phyloP scores from a whole-genome alignment of 2,329 filamentous ascomycete species.

The Colletotrichum echinochloae region DNA sequence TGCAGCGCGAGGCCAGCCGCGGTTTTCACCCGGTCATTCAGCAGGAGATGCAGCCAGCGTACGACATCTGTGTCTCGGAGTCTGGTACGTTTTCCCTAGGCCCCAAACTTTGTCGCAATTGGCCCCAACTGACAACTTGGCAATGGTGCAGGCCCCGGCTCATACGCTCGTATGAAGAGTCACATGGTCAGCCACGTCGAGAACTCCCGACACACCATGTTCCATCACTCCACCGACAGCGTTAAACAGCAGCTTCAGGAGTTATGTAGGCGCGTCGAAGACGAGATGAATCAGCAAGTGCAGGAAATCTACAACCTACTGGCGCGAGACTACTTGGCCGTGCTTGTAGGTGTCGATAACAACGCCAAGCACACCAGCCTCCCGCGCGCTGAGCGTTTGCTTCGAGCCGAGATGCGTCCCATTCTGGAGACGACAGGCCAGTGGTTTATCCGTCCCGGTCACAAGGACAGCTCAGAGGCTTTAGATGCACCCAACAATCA shows the following conservation, averaged over 20 bases:
- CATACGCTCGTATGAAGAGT: constrained; percentile 45
- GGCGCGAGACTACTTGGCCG: constrained; percentile 31
- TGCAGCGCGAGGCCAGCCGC: constrained; percentile 45
- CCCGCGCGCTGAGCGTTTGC: constrained; percentile 15
- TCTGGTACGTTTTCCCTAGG: constrained; percentile 11
- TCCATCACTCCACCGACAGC: constrained; percentile 36
- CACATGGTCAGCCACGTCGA: constrained; percentile 44
- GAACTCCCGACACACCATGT: constrained; percentile 39
- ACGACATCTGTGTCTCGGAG: constrained; percentile 40
- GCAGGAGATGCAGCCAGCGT: constrained; percentile 43
- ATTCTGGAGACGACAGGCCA: constrained; percentile 2
- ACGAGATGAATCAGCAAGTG: constrained; percentile 13
- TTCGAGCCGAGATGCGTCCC: constrained; percentile 2
- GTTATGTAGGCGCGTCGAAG: constrained; percentile 13
- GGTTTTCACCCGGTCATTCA: constrained; percentile 43
- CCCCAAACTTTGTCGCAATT: neutral
- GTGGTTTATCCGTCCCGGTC: neutral
- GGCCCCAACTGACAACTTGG: neutral
- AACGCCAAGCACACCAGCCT: constrained; percentile 3
- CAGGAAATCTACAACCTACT: constrained; percentile 33
- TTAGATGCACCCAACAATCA: no score
- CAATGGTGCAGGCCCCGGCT: constrained; percentile 40
- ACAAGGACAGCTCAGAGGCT: neutral
- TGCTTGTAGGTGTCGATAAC: constrained; percentile 22
- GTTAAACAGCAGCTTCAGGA: constrained; percentile 41